phyloP scores from a whole-genome alignment of 352 stramenopile genomes.

The Globisporangium paroecandrum region DNA sequence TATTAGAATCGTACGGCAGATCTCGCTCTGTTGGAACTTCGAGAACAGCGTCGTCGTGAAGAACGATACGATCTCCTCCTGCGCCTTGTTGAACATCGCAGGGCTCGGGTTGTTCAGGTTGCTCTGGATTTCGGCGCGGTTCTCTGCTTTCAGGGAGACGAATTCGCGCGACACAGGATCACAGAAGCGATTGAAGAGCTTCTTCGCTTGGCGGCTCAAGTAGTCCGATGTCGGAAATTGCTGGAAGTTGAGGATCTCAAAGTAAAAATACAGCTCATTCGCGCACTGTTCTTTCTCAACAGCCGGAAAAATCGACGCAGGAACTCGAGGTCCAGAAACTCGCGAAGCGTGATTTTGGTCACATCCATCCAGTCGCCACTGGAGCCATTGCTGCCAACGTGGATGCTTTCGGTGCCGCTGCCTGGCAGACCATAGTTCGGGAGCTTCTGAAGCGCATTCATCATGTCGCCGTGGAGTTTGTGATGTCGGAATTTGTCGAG shows the following conservation, averaged over 20 bases:
- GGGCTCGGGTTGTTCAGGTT: constrained; percentile 40
- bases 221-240: constrained; percentile 78
- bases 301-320: constrained; percentile 55
- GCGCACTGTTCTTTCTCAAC: constrained; percentile 76
- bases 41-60: constrained; percentile 63
- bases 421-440: constrained; percentile 3
- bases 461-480: constrained; percentile 41
- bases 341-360: constrained; percentile 43
- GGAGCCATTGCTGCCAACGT: constrained; percentile 6
- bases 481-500: constrained; percentile 41
- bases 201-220: constrained; percentile 57
- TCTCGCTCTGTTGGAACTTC: constrained; percentile 71
- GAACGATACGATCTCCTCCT: constrained; percentile 68
- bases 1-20: constrained; percentile 57
- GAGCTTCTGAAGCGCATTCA: constrained; percentile 22
- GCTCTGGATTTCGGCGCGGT: constrained; percentile 29
- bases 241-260: constrained; percentile 67
- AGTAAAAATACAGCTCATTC: constrained; percentile 76
- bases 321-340: constrained; percentile 59
- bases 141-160: constrained; percentile 33
- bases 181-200: constrained; percentile 64
- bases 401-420: constrained; percentile 12
- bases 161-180: constrained; percentile 59
- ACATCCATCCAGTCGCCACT: constrained; percentile 41
- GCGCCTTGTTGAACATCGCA: constrained; percentile 66